Evolutionary conservation across 805 yeast species (phyloP).

Genomic region (Myxozyma lipomycoides): DNA sequence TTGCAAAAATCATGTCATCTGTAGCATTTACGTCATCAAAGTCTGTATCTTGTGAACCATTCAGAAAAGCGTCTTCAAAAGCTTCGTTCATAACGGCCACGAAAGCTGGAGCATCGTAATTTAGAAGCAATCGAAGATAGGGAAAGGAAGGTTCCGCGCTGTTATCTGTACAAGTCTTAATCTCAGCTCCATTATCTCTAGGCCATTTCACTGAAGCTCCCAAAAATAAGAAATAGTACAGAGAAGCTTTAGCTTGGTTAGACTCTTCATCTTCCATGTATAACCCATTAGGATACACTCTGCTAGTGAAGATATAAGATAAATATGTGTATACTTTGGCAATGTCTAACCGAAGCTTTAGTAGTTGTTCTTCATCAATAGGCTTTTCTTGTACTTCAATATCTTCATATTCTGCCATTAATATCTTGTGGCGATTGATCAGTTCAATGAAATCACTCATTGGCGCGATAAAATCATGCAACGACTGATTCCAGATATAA

Average conservation of each 20-base stretch:
- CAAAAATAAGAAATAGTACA: conserved; percentile 59
- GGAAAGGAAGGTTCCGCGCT: conserved; percentile 55
- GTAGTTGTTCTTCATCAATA: conserved; percentile 10
- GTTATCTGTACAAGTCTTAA: conserved; percentile 34
- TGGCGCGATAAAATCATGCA: conserved; percentile 71
- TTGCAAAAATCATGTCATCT: conserved; percentile 30
- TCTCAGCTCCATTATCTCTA: conserved; percentile 36
- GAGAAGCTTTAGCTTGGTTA: conserved; percentile 45
- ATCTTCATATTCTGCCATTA: conserved; percentile 3
- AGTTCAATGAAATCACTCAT: conserved; percentile 54
- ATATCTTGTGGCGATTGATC: conserved; percentile 17
- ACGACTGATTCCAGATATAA: conserved; percentile 66
- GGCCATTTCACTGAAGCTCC: conserved; percentile 50
- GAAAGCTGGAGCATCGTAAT: conserved; percentile 53
- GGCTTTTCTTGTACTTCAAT: conserved; percentile 20
- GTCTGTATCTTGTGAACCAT: conserved; percentile 49
- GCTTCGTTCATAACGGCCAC: conserved; percentile 72
- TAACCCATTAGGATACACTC: conserved; percentile 73
- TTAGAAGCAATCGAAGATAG: conserved; percentile 56
- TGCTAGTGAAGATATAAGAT: conserved; percentile 66
- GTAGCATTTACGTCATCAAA: conserved; percentile 26
- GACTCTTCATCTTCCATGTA: conserved; percentile 41
- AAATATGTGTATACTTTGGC: conserved; percentile 55
- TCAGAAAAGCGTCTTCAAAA: conserved; percentile 72
- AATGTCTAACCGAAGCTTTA: conserved; percentile 8